Percentiles rank a stretch among this genome's conserved stretches.
Evolutionary conservation across 2,329 filamentous ascomycete genomes (phyloP).

Genomic region (Paraphoma sp.): DNA sequence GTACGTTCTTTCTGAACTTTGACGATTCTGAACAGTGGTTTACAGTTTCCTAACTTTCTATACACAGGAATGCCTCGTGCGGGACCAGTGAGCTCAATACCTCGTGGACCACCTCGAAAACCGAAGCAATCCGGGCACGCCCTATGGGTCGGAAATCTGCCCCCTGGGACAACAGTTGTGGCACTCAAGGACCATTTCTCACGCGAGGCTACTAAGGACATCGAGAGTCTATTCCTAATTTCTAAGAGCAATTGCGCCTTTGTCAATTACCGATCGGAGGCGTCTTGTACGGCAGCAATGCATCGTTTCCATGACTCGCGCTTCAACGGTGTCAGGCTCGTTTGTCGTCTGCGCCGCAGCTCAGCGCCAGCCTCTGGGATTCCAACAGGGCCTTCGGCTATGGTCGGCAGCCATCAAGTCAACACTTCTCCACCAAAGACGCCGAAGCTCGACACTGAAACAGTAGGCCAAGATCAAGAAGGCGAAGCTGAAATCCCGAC

Average conservation of each 20-base stretch:
- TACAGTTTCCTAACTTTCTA: not conserved
- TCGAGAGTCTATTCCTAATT: conserved; percentile 92
- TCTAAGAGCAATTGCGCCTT: conserved; percentile 98
- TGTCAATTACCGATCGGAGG: conserved; percentile 88
- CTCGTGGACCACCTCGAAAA: conserved; percentile 70
- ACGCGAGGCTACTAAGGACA: conserved; percentile 72
- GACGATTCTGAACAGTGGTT: no score
- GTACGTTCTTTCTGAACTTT: conserved; percentile 20
- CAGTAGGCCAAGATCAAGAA: conserved; percentile 13
- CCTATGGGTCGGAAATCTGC: conserved; percentile 94
- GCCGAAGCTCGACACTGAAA: conserved; percentile 22
- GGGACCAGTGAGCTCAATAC: conserved; percentile 46
- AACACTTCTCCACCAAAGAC: conserved; percentile 35
- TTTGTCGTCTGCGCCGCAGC: conserved; percentile 77
- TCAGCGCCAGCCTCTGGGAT: conserved; percentile 55
- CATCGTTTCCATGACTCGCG: conserved; percentile 87
- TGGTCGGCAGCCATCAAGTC: conserved; percentile 37
- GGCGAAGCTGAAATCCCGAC: conserved; percentile 13
- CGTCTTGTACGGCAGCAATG: conserved; percentile 77
- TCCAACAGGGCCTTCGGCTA: conserved; percentile 62
- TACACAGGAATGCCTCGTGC: conserved; percentile 28
- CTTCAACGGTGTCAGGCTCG: conserved; percentile 83
- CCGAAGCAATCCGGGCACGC: conserved; percentile 80
- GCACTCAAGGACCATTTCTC: conserved; percentile 92
- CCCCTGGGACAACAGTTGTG: conserved; percentile 80